Evolutionary conservation across 495 filamentous ascomycete species (phyloP), one percentile per base, ranked within the genome.

Genomic region (Trichoderma orchidacearum): DNA sequence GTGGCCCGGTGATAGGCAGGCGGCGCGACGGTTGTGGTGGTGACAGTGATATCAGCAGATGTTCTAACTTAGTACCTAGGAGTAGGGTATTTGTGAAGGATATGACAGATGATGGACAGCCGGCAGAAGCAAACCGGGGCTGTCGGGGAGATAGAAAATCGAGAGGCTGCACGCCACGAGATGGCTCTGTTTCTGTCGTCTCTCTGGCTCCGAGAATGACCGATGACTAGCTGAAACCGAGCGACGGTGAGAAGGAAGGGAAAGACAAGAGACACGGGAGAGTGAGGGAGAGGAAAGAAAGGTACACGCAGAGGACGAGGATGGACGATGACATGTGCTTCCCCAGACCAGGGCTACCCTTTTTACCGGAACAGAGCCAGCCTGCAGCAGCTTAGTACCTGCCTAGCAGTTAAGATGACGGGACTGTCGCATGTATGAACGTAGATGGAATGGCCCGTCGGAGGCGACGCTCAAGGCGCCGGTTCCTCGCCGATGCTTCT

Each of bases 41-140:
- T 23, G 18, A 21, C 21, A 23, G 41, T 27, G 41, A 23, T 48
- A 48, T 48, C 41, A 48, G 41, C 41, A 48, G 41, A 48, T 48
- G 41, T 23, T 18, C 1, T 56, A 63, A 59, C 34, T n/a, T n/a
- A n/a, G n/a, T n/a, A n/a, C n/a, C n/a, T n/a, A n/a, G n/a, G n/a
- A n/a, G n/a, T n/a, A n/a, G n/a, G n/a, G n/a, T 56, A 58, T 56
- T 48, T 31, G 35, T 13, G 57, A 28, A 17, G 50, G 35, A 55
- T 48, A 48, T 48, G 55, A 48, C 28, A 58, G 59, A 56, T 54
- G 56, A 54, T 28, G 56, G 25, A 45, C 6, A n/a, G 55, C 5
- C 56, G 51, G 56, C 45, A 50, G 57, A 17, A 54, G 35, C 45
- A 13, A 15, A 36, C 12, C 34, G 34, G 34, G 6, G 18, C 32